Percentiles rank a stretch among this genome's conserved stretches.
Conservation (phyloP, 805 yeast species). For the Naumovozyma baii region DNA sequence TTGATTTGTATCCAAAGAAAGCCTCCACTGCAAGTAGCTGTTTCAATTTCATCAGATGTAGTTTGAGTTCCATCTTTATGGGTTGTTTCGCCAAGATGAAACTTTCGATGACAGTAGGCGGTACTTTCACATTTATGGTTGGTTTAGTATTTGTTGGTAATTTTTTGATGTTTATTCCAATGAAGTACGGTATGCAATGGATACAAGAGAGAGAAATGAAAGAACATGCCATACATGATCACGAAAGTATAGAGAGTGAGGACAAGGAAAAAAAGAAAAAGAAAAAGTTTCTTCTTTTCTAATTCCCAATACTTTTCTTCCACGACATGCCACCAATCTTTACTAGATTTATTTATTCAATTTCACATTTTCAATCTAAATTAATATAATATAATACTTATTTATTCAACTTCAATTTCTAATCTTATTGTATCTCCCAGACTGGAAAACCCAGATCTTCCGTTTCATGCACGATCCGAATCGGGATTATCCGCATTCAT, state of each 20-base stretch:
- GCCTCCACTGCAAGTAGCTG: conserved; percentile 68
- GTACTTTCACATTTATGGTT: conserved; percentile 61
- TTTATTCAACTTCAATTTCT: no score
- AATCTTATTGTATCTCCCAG: no score
- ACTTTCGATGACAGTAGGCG: conserved; percentile 52
- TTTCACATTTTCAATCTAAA: background rate
- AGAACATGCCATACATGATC: conserved; percentile 2
- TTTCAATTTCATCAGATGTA: conserved; percentile 62
- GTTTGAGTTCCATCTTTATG: conserved; percentile 55
- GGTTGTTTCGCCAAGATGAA: conserved; percentile 61
- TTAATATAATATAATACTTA: no score
- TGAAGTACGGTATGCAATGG: conserved; percentile 33
- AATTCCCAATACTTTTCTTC: no score
- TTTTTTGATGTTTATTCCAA: conserved; percentile 26
- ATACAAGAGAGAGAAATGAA: conserved; percentile 16
- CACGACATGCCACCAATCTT: no score
- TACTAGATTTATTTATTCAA: no score
- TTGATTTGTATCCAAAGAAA: conserved; percentile 60
- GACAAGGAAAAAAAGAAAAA: background rate
- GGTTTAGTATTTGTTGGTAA: conserved; percentile 34
- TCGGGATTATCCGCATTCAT: no score
- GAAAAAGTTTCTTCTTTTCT: background rate
- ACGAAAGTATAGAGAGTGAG: background rate
- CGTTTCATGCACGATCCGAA: no score
- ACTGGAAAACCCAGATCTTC: no score